phyloP scores from a whole-genome alignment of 805 yeast species.

The Lachancea sp. region DNA sequence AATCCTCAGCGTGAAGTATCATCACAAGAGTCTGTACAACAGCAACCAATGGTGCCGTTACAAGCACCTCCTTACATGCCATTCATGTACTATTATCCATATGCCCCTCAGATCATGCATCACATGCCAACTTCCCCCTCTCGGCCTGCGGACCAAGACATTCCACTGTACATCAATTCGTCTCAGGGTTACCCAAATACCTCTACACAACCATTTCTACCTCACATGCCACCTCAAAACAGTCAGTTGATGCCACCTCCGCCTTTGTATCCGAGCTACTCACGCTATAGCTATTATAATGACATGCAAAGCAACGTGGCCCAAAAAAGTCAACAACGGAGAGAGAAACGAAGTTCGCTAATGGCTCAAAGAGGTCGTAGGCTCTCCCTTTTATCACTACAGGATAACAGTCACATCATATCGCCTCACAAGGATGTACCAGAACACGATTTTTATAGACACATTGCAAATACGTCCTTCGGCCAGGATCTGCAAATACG shows the following conservation, averaged over 20 bases:
- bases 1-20: constrained; percentile 4
- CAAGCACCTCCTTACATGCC: constrained; percentile 17
- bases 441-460: constrained; percentile 29
- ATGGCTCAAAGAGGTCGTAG: constrained; percentile 29
- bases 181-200: constrained; percentile 23
- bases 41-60: not conserved
- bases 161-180: constrained; percentile 16
- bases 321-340: constrained; percentile 11
- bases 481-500: constrained; percentile 26
- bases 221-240: constrained; percentile 15
- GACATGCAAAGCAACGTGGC: constrained; percentile 9
- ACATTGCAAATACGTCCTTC: constrained; percentile 26
- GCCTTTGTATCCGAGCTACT: constrained; percentile 19
- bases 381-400: constrained; percentile 24
- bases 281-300: constrained; percentile 11
- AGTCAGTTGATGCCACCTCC: constrained; percentile 26
- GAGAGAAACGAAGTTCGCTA: constrained; percentile 21
- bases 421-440: constrained; percentile 32
- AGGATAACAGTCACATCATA: constrained; percentile 21
- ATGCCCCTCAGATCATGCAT: constrained; percentile 17
- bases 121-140: constrained; percentile 22
- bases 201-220: constrained; percentile 27
- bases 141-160: constrained; percentile 13
- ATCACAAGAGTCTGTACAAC: constrained; percentile 3
- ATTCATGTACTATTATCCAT: constrained; percentile 25